Base-by-base conservation (phyloP, 139 green algal genomes). In the Chlamydomonas sphaeroides region DNA sequence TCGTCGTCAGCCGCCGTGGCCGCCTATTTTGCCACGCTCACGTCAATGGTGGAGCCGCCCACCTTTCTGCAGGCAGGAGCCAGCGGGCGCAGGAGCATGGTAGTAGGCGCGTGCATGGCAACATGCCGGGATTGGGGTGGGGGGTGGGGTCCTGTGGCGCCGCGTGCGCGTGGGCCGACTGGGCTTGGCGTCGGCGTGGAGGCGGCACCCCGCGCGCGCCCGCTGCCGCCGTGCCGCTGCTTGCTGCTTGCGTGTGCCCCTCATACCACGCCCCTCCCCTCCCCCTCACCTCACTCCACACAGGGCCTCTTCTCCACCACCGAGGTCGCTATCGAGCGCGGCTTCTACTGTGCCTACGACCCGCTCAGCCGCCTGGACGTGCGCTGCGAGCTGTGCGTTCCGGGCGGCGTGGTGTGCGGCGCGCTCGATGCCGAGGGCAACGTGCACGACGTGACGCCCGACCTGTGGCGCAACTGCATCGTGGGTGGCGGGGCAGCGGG, bases 281-380 rank as follows among this genome's bases (percentile, higher is more conserved):
- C n/a, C n/a, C n/a, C n/a, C n/a, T n/a, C n/a, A n/a, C n/a, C n/a
- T n/a, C n/a, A n/a, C n/a, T n/a, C n/a, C n/a, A n/a, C n/a, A n/a
- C 72, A 90, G 81, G 89, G 89, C 48, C 69, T 93, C 15, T 89
- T 87, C 68, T 83, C 83, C 68, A 79, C 69, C 8, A 48, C 74
- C 1, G 85, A 90, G 38, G 89, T 61, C 26, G 65, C 56, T n/a
- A 91, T 94, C 35, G 84, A 92, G 36, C 88, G 89, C 15, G 91
- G 92, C 62, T 91, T 94, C 68, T 95, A 93, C 88, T 93, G 91
- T 83, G 90, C 71, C 72, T 94, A 92, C 77, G 91, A 95, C 72
- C 84, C 91, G 21, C 87, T 95, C 41, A 82, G 66, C 1, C 81
- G 85, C 7, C 70, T 92, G 65, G 92, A 95, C 67, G 74, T 95